phyloP scores from a whole-genome alignment of 1,284 basidiomycete genomes.

The Cutaneotrichosporon spelunceum region DNA sequence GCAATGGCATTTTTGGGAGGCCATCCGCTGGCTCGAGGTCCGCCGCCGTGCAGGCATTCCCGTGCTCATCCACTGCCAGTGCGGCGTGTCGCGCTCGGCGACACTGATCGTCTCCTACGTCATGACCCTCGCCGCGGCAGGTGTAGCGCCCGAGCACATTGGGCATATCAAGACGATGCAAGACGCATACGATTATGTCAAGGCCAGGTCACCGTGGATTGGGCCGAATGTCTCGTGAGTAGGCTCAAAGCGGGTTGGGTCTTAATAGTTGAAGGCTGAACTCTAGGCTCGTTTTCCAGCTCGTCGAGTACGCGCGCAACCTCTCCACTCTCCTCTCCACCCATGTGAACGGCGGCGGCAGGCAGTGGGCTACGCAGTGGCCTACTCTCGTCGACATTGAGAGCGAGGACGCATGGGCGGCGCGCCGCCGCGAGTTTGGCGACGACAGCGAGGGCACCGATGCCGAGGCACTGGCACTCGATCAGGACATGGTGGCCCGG shows the following conservation, averaged over 20 bases:
- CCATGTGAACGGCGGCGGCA: slow-evolving; percentile 28
- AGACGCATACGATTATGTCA: slow-evolving; percentile 85
- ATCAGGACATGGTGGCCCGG: slow-evolving; percentile 36
- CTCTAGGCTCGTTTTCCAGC: slow-evolving; percentile 85
- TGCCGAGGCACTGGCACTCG: slow-evolving; percentile 36
- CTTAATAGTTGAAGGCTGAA: too few species aligned
- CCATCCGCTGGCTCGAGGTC: slow-evolving; percentile 75
- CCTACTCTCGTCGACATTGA: slow-evolving; percentile 58
- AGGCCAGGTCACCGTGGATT: slow-evolving; percentile 79
- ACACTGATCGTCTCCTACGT: slow-evolving; percentile 90
- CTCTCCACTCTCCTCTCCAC: slow-evolving; percentile 62
- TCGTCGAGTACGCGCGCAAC: slow-evolving; percentile 86
- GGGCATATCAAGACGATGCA: slow-evolving; percentile 79
- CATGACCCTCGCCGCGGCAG: slow-evolving; percentile 83
- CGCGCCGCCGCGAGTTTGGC: slow-evolving; percentile 65
- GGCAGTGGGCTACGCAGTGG: slow-evolving; percentile 32
- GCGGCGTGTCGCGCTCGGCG: slow-evolving; percentile 90
- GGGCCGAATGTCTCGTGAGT: slow-evolving; percentile 95
- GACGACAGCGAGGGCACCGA: slow-evolving; percentile 51
- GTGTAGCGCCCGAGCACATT: slow-evolving; percentile 63
- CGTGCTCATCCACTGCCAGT: slow-evolving; percentile 90
- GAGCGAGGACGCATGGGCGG: slow-evolving; percentile 77
- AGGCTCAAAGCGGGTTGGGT: too few species aligned
- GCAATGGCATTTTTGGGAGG: slow-evolving; percentile 65
- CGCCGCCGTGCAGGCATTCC: slow-evolving; percentile 70